Percentiles rank a stretch among this genome's conserved stretches.
Evolutionary conservation across 768 basidiomycete genomes (phyloP).

Genomic region (Phlebiopsis flavidoalba): DNA sequence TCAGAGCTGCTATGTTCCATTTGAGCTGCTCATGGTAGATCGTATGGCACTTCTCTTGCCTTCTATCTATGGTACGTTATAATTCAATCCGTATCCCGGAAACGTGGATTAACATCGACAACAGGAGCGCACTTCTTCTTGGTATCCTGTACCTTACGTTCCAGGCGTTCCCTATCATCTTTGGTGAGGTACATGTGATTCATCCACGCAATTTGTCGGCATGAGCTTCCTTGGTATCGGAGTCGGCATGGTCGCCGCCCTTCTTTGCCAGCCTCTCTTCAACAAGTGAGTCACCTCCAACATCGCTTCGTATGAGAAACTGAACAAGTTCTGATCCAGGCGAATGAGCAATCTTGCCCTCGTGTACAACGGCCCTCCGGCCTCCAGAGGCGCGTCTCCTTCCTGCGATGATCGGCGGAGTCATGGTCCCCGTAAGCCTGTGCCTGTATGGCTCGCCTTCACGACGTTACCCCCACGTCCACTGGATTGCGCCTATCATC

Average conservation of each 20-base stretch:
- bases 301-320: neutral
- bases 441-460: slow-evolving; percentile 56
- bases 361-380: slow-evolving; percentile 40
- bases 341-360: neutral
- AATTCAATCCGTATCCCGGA: neutral
- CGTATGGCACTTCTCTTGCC: slow-evolving; percentile 74
- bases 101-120: neutral
- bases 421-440: slow-evolving; percentile 41
- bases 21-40: slow-evolving; percentile 42
- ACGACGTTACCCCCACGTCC: slow-evolving; percentile 32
- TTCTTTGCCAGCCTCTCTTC: slow-evolving; percentile 41
- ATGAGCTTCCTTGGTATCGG: slow-evolving; percentile 45
- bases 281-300: slow-evolving; percentile 24
- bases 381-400: slow-evolving; percentile 64
- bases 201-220: slow-evolving; percentile 42
- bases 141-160: slow-evolving; percentile 41
- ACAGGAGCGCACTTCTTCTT: slow-evolving; percentile 35
- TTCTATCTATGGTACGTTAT: slow-evolving; percentile 58
- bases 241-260: slow-evolving; percentile 37
- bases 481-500: slow-evolving; percentile 44
- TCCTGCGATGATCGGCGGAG: slow-evolving; percentile 64
- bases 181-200: slow-evolving; percentile 41
- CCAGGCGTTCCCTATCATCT: slow-evolving; percentile 53
- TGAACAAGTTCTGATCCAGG: neutral
- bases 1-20: slow-evolving; percentile 58